Evolutionary conservation across 352 stramenopile genomes (phyloP).

Genomic region (Ophiocytium majus): DNA sequence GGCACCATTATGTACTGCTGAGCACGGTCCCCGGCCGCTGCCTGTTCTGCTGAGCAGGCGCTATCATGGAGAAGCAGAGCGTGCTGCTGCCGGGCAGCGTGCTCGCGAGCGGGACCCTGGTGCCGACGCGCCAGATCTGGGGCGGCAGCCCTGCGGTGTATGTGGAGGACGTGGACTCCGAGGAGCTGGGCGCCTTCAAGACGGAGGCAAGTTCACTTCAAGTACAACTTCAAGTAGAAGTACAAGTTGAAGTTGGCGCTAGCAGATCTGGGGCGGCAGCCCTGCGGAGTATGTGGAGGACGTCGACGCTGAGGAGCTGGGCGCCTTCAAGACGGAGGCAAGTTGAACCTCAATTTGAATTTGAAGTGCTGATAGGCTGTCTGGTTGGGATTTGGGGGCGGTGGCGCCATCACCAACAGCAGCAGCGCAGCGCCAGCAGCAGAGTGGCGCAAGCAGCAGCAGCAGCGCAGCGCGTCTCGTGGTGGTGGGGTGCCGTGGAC

Average conservation of each 20-base stretch:
- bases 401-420: neutral
- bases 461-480: too few relatives aligned
- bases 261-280: constrained; percentile 16
- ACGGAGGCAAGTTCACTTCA: neutral
- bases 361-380: neutral
- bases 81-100: constrained; percentile 14
- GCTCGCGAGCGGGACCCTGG: neutral
- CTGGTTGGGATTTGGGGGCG: neutral
- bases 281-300: neutral
- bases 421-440: neutral
- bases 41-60: too few relatives aligned
- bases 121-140: constrained; percentile 14
- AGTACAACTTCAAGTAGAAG: neutral
- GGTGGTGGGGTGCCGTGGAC: too few relatives aligned
- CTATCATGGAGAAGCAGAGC: constrained; percentile 25
- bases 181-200: neutral
- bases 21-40: too few relatives aligned
- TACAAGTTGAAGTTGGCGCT: neutral
- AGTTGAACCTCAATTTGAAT: neutral
- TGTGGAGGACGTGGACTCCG: constrained; percentile 3
- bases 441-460: neutral
- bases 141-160: neutral
- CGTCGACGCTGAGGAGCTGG: neutral
- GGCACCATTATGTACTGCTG: too few relatives aligned
- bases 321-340: neutral